Evolutionary conservation across 148 eudicot species (phyloP).

Genomic region (Talinum fruticosum): DNA sequence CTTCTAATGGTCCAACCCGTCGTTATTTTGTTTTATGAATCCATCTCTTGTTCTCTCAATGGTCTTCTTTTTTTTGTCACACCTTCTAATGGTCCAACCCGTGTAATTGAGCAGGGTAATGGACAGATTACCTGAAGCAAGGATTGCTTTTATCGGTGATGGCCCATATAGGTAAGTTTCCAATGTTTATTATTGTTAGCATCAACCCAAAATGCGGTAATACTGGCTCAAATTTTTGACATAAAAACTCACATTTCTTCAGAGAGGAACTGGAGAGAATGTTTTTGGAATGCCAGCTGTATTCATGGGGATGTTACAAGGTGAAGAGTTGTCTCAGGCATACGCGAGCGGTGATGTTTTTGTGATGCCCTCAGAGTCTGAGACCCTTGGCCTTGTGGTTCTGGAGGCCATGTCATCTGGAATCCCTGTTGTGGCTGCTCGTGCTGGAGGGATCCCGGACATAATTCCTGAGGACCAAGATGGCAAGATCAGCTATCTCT

Average conservation of each 20-base stretch:
- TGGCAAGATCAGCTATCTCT: slow-evolving; percentile 70
- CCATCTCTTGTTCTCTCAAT: background rate
- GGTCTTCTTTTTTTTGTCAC: background rate
- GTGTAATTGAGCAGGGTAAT: slow-evolving; percentile 57
- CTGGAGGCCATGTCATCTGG: slow-evolving; percentile 97
- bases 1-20: background rate
- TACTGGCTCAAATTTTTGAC: no score
- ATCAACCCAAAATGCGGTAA: background rate
- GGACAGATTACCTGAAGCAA: slow-evolving; percentile 81
- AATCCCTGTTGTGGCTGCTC: slow-evolving; percentile 80
- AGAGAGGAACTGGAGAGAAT: slow-evolving; percentile 70
- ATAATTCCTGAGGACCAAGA: slow-evolving; percentile 74
- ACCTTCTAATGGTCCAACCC: background rate
- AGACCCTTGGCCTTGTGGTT: slow-evolving; percentile 82
- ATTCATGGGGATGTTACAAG: slow-evolving; percentile 79
- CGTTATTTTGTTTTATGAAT: background rate
- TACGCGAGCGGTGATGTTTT: slow-evolving; percentile 92
- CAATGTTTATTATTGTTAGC: background rate
- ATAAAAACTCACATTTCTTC: background rate
- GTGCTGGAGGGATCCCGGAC: slow-evolving; percentile 91
- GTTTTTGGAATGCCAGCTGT: slow-evolving; percentile 84
- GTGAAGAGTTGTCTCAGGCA: slow-evolving; percentile 94
- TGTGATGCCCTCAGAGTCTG: slow-evolving; percentile 94
- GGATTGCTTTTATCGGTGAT: slow-evolving; percentile 92
- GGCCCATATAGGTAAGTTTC: slow-evolving; percentile 77